A percentile compares a stretch with the other conserved stretches of the same genome.
These are phyloP conservation scores for Penicillium crystallinum DNA, from an alignment of 495 filamentous ascomycete species.

Conservation along the genomic window DNA sequence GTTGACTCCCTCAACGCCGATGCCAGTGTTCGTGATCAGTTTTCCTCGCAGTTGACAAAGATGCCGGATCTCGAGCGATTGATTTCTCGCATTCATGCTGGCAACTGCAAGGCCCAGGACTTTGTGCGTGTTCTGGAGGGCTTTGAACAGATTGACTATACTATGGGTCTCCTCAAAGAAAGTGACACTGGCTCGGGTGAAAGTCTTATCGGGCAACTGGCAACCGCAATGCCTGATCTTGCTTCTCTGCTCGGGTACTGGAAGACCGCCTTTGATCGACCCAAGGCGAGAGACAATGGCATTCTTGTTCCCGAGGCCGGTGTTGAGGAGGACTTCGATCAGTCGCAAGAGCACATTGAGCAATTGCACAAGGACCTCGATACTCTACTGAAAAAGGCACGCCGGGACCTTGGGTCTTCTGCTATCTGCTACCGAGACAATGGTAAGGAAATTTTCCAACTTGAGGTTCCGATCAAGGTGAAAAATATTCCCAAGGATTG, in stretches of 20 bases:
- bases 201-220: constrained; percentile 78
- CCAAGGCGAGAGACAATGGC: constrained; percentile 68
- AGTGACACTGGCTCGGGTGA: constrained; percentile 51
- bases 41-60: constrained; percentile 77
- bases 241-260: constrained; percentile 67
- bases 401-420: constrained; percentile 57
- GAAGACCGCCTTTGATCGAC: constrained; percentile 89
- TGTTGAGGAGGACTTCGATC: constrained; percentile 89
- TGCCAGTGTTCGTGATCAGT: constrained; percentile 67
- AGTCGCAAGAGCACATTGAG: constrained; percentile 71
- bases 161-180: constrained; percentile 67
- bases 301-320: constrained; percentile 82
- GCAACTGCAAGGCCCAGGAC: constrained; percentile 78
- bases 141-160: constrained; percentile 95
- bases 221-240: constrained; percentile 80
- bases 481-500: constrained; percentile 79
- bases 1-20: constrained; percentile 90
- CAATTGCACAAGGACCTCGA: constrained; percentile 68
- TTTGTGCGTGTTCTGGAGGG: constrained; percentile 94
- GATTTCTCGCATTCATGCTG: constrained; percentile 92
- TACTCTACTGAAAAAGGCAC: constrained; percentile 61
- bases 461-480: constrained; percentile 82
- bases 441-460: constrained; percentile 95
- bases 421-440: constrained; percentile 82
- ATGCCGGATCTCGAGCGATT: constrained; percentile 93